Evolutionary conservation across 1,139 yeast species (phyloP).

Genomic region (Yamadazyma trypodendri): DNA sequence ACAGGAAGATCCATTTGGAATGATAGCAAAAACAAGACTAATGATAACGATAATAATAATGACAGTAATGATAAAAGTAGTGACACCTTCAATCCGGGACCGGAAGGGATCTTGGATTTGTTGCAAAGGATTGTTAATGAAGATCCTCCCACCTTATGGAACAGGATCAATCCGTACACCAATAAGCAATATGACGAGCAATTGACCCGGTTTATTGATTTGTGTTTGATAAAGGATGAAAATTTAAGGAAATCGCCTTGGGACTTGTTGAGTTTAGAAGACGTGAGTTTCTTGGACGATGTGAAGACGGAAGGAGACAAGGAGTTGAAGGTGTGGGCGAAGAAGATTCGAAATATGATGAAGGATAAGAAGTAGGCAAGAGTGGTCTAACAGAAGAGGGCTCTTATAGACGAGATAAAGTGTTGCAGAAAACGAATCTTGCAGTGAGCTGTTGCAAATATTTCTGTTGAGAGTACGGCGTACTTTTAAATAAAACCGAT

Average conservation of each 20-base stretch:
- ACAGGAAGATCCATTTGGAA: slow-evolving; percentile 62
- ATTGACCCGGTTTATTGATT: slow-evolving; percentile 63
- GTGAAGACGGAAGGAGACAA: slow-evolving; percentile 44
- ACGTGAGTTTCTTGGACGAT: slow-evolving; percentile 38
- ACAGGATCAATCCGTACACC: slow-evolving; percentile 26
- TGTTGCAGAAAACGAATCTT: too few relatives aligned
- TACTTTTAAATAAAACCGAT: too few relatives aligned
- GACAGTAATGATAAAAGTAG: slow-evolving; percentile 3
- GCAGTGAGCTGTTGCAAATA: too few relatives aligned
- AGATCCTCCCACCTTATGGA: slow-evolving; percentile 69
- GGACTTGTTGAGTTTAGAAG: slow-evolving; percentile 41
- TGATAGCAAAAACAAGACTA: slow-evolving; percentile 22
- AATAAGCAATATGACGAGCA: slow-evolving; percentile 31
- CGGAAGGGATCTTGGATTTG: slow-evolving; percentile 86
- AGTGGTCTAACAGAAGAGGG: too few relatives aligned
- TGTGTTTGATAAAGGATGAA: slow-evolving; percentile 68
- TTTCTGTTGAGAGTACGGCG: too few relatives aligned
- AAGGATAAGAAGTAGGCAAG: slow-evolving; percentile 12
- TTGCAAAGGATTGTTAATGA: slow-evolving; percentile 92
- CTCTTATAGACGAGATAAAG: too few relatives aligned
- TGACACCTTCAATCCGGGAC: slow-evolving; percentile 32
- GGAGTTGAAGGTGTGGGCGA: slow-evolving; percentile 52
- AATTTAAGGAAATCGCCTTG: slow-evolving; percentile 60
- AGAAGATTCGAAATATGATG: slow-evolving; percentile 30
- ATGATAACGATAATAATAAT: slow-evolving; percentile 13